phyloP scores from a whole-genome alignment of 78 protist genomes.

The Dictyostelium capitatum region DNA sequence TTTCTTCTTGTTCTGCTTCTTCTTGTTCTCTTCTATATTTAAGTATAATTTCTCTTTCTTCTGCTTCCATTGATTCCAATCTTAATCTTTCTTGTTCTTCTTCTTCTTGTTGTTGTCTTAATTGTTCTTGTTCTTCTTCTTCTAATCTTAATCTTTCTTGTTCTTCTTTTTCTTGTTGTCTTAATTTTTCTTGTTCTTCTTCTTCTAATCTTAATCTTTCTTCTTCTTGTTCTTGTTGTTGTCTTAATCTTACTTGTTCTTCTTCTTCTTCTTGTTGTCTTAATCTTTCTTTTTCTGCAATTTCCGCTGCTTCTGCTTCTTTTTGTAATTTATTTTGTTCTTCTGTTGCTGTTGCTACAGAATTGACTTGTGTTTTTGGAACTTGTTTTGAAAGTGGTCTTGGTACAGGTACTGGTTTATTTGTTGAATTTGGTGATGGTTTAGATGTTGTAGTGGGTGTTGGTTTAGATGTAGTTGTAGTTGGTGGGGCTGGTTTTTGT shows the following conservation, averaged over 20 bases:
- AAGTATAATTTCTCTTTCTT: neutral
- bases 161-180: neutral
- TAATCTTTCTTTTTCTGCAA: neutral
- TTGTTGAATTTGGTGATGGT: neutral
- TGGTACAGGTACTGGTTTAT: neutral
- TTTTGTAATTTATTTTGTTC: neutral
- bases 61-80: neutral
- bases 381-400: neutral
- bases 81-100: neutral
- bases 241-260: neutral
- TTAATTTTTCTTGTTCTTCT: neutral
- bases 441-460: neutral
- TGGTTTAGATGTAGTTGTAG: neutral
- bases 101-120: slow-evolving; percentile 1
- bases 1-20: neutral
- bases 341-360: neutral
- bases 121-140: neutral
- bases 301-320: neutral
- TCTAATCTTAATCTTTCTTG: neutral
- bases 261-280: neutral
- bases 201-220: neutral
- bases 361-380: neutral
- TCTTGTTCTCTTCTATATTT: neutral
- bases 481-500: neutral
- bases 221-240: neutral